phyloP scores from a whole-genome alignment of 2,329 filamentous ascomycete species.

The Mycosphaerella arachidis region DNA sequence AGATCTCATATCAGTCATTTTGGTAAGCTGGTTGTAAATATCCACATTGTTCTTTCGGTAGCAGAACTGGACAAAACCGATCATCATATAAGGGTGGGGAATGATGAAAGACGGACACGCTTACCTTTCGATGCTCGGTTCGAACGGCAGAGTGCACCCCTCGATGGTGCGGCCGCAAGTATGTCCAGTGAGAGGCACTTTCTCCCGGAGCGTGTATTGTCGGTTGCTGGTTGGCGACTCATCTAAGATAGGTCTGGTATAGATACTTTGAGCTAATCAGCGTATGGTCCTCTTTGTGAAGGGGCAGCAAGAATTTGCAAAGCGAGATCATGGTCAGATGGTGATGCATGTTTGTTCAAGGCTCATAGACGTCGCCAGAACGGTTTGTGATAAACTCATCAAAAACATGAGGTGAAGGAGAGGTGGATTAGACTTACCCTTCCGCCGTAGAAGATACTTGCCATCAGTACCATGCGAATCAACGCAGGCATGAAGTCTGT shows the following conservation, averaged over 20 bases:
- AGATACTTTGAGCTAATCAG: not conserved
- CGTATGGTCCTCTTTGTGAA: not conserved
- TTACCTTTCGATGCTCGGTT: conserved; percentile 14
- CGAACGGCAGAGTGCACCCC: not conserved
- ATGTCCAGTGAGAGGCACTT: not conserved
- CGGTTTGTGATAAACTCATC: conserved; percentile 18
- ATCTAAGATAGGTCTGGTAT: not conserved
- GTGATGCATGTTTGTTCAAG: conserved; percentile 41
- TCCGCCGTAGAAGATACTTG: not conserved
- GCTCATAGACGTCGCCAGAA: conserved; percentile 36
- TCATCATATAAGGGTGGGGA: conserved; percentile 31
- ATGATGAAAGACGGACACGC: conserved; percentile 4
- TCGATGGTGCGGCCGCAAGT: not conserved
- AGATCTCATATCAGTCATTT: conserved; percentile 32
- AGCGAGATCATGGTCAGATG: conserved; percentile 32
- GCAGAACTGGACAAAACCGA: conserved; percentile 41
- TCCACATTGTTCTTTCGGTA: conserved; percentile 36
- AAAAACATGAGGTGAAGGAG: not conserved
- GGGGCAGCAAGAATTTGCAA: not conserved
- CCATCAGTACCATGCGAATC: conserved; percentile 1
- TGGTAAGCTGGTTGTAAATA: conserved; percentile 36
- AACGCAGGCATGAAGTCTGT: not conserved
- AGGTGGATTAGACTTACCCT: not conserved
- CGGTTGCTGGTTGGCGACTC: not conserved
- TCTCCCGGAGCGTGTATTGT: not conserved